phyloP scores from a whole-genome alignment of 441 rosid genomes.

The Erysimum cheiri region DNA sequence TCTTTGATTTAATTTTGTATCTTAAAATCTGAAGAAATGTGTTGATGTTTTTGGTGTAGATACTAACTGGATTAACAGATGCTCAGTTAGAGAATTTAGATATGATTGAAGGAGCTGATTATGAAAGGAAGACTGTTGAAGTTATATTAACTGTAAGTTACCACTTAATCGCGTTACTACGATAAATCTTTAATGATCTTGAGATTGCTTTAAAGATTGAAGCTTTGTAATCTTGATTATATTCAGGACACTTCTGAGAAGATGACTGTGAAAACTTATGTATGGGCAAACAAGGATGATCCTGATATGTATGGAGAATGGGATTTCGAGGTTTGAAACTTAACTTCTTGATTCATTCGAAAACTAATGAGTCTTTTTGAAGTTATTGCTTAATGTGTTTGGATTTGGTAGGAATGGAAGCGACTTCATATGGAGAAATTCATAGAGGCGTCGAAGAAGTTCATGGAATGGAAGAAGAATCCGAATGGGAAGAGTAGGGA shows the following conservation, averaged over 20 bases:
- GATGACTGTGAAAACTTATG: conserved; percentile 58
- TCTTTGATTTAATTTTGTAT: neutral
- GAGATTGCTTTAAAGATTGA: neutral
- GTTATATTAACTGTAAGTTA: conserved; percentile 61
- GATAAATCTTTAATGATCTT: neutral
- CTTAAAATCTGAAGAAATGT: neutral
- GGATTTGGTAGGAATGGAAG: conserved; percentile 70
- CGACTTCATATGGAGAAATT: conserved; percentile 67
- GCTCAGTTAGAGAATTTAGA: conserved; percentile 58
- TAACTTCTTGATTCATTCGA: neutral
- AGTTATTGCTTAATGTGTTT: neutral
- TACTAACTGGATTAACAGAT: conserved; percentile 60
- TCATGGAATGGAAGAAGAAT: conserved; percentile 71
- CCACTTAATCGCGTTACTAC: neutral
- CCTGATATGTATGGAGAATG: conserved; percentile 82
- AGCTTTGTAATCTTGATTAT: neutral
- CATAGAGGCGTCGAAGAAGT: conserved; percentile 66
- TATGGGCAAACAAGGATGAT: conserved; percentile 70
- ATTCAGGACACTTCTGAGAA: conserved; percentile 58
- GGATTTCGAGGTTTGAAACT: conserved; percentile 75
- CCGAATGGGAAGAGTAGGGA: conserved; percentile 71
- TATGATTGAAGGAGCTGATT: conserved; percentile 78
- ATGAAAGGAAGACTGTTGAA: conserved; percentile 65
- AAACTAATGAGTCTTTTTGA: neutral
- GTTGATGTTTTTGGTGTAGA: conserved; percentile 44